phyloP scores from a whole-genome alignment of 352 stramenopile species.

The Pythium phragmiticola region DNA sequence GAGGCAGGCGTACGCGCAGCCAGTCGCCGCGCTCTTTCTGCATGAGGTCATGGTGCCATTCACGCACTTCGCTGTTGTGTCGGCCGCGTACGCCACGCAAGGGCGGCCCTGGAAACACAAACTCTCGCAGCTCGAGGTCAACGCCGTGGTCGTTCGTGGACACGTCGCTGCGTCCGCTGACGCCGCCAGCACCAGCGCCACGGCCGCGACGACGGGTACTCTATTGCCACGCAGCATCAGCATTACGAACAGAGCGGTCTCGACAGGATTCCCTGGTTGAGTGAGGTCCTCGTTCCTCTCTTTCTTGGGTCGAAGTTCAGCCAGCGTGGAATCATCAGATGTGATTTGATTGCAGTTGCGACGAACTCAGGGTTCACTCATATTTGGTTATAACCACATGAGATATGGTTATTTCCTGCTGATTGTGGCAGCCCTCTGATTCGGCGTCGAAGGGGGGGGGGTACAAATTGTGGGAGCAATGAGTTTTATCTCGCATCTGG shows the following conservation, averaged over 20 bases:
- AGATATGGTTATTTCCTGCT: too few species aligned
- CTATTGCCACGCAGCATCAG: not conserved
- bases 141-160: conserved; percentile 37
- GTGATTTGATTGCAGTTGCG: not conserved
- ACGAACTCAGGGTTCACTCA: too few species aligned
- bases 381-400: too few species aligned
- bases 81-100: conserved; percentile 46
- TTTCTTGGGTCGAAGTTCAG: too few species aligned
- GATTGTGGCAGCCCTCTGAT: too few species aligned
- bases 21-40: conserved; percentile 10
- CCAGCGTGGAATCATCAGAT: not conserved
- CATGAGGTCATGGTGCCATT: conserved; percentile 2
- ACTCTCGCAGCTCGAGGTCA: conserved; percentile 51
- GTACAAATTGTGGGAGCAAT: too few species aligned
- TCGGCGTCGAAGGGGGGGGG: too few species aligned
- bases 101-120: conserved; percentile 51
- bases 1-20: conserved; percentile 57
- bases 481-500: too few species aligned
- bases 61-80: not conserved
- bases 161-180: conserved; percentile 28
- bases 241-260: not conserved
- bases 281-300: too few species aligned
- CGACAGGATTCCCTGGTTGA: too few species aligned
- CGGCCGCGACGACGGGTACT: not conserved
- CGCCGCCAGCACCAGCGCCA: not conserved